Evolutionary conservation across 805 yeast genomes (phyloP), one percentile per base, ranked within the genome.

Genomic region (Barnettozyma vustinii): DNA sequence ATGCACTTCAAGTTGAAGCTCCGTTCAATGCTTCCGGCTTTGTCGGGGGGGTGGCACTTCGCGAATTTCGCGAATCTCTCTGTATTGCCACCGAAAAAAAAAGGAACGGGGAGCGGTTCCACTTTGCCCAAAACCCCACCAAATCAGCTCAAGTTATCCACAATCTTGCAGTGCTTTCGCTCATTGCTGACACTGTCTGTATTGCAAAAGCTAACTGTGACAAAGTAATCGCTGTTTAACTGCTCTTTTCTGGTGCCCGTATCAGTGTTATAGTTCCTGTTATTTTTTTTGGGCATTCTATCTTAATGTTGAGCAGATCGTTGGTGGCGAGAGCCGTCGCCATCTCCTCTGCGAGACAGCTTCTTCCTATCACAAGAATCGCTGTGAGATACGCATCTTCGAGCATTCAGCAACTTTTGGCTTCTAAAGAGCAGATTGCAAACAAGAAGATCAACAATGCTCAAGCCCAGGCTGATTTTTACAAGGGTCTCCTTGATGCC

Each of bases 401-500:
- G 1, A 36, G 51, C 2, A 50, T 51, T 3, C 64, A 61, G 40
- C 56, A 60, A 15, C 54, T 54, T 27, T 68, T 84, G 21, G 86
- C 87, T 5, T 65, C 71, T 5, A 77, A 81, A 62, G 99, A 94
- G 66, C 89, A 85, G 63, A 72, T 75, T n/a, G 99, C 99, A 39
- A 94, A 94, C 67, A 70, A 76, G 52, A 83, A 86, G 49, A 67
- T 87, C 42, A 67, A 73, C 43, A 84, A 87, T 65, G 77, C 97
- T 1, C 69, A 63, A 4, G 72, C 79, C 6, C 99, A 94, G 69
- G 91, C 95, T 1, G 83, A 80, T 48, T 92, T 94, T 60, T 94
- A 94, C 70, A 77, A 78, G 53, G 74, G 81, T 13, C 72, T 94
- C 43, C 66, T 94, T 54, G 79, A 79, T 50, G 77, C 92, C 48